Evolutionary conservation across 805 yeast species (phyloP), one percentile per base, ranked within the genome.

Genomic region (Sugiyamaella floridensis): DNA sequence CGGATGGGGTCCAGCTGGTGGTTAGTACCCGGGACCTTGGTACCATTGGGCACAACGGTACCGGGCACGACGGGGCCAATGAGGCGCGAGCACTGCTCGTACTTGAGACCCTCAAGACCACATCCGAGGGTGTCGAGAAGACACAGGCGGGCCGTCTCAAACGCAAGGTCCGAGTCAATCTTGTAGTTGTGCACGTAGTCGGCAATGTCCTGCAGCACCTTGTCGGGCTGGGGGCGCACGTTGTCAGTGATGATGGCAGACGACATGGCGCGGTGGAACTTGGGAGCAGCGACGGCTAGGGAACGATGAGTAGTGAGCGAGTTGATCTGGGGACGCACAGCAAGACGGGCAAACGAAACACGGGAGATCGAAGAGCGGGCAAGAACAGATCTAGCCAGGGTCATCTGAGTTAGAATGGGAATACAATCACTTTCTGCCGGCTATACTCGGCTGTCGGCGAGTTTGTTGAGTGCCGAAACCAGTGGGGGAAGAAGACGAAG

Each of bases 1-100:
- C 78, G 73, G 43, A 80, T 69, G 15, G 85, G 85, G 62, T 80
- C 83, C 58, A 76, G 64, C 53, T 69, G 72, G 58, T 73, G 70
- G 43, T 63, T 56, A 1, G 85, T 80, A 29, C 85, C 85, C 32
- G 77, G 71, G 41, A 80, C 76, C 48, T 70, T 73, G n/a, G 81
- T 69, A 48, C 83, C 84, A 57, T 77, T 74, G 29, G 82, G 80
- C 10, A 79, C 80, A 32, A 65, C 60, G 4, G 80, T 76, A 2
- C 81, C 82, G 19, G 82, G 81, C 3, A 79, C 81, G n/a, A 76
- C 74, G 4, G 84, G 85, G 43, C 78, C 76, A 55, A 80, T 72
- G 43, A 80, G 66, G 18, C 68, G 64, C 37, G 71, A 65, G 50
- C 80, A 79, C 58, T 77, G 78, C 20, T 70, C 69, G 65, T 77